These are phyloP conservation scores for Debaryomycetaceae sp. DNA, from an alignment of 1,139 yeast genomes.

Conservation along the genomic window DNA sequence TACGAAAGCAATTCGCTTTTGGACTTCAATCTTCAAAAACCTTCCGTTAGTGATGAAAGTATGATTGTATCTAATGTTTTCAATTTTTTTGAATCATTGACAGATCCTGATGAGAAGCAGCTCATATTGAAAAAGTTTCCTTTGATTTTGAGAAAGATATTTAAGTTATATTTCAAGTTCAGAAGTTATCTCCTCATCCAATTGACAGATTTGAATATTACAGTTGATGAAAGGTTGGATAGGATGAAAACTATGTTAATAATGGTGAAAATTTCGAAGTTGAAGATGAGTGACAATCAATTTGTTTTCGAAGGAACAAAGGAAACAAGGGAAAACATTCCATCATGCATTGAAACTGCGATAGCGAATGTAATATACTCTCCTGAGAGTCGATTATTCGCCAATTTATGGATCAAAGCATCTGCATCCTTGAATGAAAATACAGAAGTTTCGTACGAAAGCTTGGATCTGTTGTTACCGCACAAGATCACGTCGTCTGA, in stretches of 20 bases:
- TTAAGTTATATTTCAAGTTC: constrained; percentile 66
- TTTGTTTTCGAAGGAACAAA: constrained; percentile 46
- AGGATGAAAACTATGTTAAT: constrained; percentile 70
- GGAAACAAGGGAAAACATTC: constrained; percentile 46
- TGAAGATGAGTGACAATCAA: constrained; percentile 67
- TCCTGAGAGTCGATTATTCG: constrained; percentile 74
- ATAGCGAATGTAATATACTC: constrained; percentile 70
- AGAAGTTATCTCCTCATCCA: constrained; percentile 64
- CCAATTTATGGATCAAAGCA: constrained; percentile 61
- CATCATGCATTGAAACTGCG: constrained; percentile 85
- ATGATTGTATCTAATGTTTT: constrained; percentile 68
- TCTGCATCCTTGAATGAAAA: constrained; percentile 29
- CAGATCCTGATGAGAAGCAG: constrained; percentile 39
- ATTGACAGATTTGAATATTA: constrained; percentile 56
- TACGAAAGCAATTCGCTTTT: constrained; percentile 54
- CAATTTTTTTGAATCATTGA: constrained; percentile 62
- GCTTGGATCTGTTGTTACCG: constrained; percentile 37
- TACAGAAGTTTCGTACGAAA: constrained; percentile 21
- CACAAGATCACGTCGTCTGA: constrained; percentile 22
- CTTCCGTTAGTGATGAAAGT: constrained; percentile 48
- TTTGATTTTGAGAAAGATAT: constrained; percentile 60
- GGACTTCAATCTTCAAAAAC: constrained; percentile 48
- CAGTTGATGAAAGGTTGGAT: constrained; percentile 59
- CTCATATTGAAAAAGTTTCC: constrained; percentile 60
- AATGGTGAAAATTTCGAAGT: constrained; percentile 61